Percentiles rank a stretch among this genome's conserved stretches.
These are phyloP conservation scores for Phaeodactylum tricornutum DNA, from an alignment of 108 stramenopile species.

Conservation along the genomic window DNA sequence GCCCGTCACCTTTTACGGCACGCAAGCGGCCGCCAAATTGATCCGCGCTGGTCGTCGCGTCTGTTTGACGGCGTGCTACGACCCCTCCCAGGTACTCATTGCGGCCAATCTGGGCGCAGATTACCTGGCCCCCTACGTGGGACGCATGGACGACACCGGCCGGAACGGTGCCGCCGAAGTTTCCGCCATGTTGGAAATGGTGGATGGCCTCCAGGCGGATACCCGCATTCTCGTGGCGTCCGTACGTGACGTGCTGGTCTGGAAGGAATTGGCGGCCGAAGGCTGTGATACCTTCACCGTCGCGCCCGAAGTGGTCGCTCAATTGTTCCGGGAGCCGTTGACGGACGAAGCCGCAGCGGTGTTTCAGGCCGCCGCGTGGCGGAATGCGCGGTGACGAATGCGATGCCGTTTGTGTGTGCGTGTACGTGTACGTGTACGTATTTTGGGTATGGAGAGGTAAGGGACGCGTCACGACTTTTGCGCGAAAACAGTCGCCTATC, in stretches of 20 bases:
- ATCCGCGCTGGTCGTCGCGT: conserved; percentile 34
- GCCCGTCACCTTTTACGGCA: conserved; percentile 41
- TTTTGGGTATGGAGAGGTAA: too few species aligned
- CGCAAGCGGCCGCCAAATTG: conserved; percentile 41
- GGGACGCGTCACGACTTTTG: too few species aligned
- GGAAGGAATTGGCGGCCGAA: conserved; percentile 22
- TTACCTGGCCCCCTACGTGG: conserved; percentile 37
- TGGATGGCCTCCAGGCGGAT: conserved; percentile 39
- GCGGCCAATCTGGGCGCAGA: conserved; percentile 51
- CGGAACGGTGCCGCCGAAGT: conserved; percentile 53
- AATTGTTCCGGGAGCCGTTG: conserved; percentile 38
- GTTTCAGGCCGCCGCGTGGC: conserved; percentile 44
- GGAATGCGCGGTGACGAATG: too few species aligned
- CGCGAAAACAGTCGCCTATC: too few species aligned
- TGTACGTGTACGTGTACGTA: too few species aligned
- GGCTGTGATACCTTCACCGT: conserved; percentile 63
- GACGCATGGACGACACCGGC: conserved; percentile 52
- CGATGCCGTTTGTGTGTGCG: too few species aligned
- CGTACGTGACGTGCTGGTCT: conserved; percentile 32
- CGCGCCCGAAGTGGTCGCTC: conserved; percentile 38
- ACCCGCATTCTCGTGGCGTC: conserved; percentile 62
- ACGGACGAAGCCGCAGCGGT: conserved; percentile 44
- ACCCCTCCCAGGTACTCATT: conserved; percentile 46
- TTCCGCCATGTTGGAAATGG: conserved; percentile 37
- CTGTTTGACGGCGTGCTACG: conserved; percentile 62